Evolutionary conservation across 2,329 filamentous ascomycete species (phyloP).

Genomic region (Stemphylium beticola): DNA sequence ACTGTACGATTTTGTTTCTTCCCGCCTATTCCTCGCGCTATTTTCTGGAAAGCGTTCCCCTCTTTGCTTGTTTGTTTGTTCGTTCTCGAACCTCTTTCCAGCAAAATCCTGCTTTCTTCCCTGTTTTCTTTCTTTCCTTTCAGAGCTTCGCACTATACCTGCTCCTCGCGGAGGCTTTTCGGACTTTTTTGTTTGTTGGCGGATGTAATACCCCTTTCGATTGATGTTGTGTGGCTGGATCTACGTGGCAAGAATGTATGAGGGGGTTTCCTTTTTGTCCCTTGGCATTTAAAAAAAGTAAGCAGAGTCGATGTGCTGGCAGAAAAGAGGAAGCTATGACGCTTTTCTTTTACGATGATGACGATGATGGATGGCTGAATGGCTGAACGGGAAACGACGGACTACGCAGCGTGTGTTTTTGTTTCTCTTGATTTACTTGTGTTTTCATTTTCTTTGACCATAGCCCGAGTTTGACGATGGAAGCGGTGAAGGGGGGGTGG

Average conservation of each 20-base stretch:
- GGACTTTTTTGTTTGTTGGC: conserved; percentile 26
- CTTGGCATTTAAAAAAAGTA: conserved; percentile 14
- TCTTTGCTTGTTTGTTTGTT: background rate
- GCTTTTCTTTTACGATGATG: conserved; percentile 14
- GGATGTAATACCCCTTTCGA: conserved; percentile 38
- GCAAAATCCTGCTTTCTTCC: background rate
- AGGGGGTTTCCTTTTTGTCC: conserved; percentile 9
- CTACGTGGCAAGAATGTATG: conserved; percentile 10
- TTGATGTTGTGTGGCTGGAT: conserved; percentile 18
- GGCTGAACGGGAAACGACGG: conserved; percentile 5
- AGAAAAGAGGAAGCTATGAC: conserved; percentile 16
- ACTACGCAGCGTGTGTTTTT: conserved; percentile 21
- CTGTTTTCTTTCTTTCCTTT: conserved; percentile 11
- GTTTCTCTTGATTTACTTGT: background rate
- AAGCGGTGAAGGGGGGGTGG: no score
- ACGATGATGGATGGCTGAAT: conserved; percentile 12
- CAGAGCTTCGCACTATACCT: conserved; percentile 36
- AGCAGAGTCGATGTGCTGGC: conserved; percentile 16
- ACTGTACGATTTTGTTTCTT: conserved; percentile 21
- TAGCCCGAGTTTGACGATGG: no score
- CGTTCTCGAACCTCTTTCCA: conserved; percentile 2
- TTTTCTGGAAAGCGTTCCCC: conserved; percentile 6
- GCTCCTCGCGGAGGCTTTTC: conserved; percentile 31
- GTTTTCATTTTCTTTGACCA: background rate
- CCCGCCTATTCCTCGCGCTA: conserved; percentile 3